These are phyloP conservation scores for Cladosporium sp. DNA, from an alignment of 2,329 filamentous ascomycete species.

Conservation along the genomic window DNA sequence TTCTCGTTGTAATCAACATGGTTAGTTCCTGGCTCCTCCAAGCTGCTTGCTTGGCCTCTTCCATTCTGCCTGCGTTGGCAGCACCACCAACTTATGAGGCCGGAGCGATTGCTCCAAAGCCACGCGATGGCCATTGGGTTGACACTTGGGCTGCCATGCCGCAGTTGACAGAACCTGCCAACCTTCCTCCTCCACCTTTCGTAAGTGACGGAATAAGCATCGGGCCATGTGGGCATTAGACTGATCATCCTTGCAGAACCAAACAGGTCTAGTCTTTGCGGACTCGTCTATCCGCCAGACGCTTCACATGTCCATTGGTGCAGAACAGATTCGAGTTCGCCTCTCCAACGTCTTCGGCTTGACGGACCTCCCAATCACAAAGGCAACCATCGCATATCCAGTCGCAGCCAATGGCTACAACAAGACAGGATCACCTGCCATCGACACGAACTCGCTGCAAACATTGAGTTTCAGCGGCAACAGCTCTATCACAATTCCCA, in stretches of 20 bases:
- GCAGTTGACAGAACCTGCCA: constrained; percentile 56
- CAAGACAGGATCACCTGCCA: constrained; percentile 46
- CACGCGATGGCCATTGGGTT: constrained; percentile 47
- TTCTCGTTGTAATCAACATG: background rate
- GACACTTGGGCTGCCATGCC: constrained; percentile 62
- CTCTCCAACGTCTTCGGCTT: constrained; percentile 61
- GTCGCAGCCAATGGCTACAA: constrained; percentile 36
- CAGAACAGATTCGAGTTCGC: constrained; percentile 53
- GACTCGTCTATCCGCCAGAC: constrained; percentile 63
- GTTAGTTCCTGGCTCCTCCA: background rate
- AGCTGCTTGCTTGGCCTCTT: background rate
- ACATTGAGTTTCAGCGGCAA: constrained; percentile 54
- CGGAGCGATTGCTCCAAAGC: constrained; percentile 9
- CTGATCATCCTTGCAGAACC: constrained; percentile 38
- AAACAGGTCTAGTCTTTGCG: constrained; percentile 48
- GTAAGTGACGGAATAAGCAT: constrained; percentile 33
- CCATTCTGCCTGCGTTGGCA: constrained; percentile 2
- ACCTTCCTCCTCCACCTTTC: constrained; percentile 56
- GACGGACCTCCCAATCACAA: constrained; percentile 54
- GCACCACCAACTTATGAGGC: constrained; percentile 1
- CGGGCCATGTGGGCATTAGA: background rate
- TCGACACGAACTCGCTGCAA: constrained; percentile 48
- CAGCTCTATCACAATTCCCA: constrained; percentile 45
- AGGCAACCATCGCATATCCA: constrained; percentile 53
- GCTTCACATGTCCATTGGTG: constrained; percentile 52